Conservation (phyloP, 1,284 basidiomycete genomes). For the Fomes fomentarius region DNA sequence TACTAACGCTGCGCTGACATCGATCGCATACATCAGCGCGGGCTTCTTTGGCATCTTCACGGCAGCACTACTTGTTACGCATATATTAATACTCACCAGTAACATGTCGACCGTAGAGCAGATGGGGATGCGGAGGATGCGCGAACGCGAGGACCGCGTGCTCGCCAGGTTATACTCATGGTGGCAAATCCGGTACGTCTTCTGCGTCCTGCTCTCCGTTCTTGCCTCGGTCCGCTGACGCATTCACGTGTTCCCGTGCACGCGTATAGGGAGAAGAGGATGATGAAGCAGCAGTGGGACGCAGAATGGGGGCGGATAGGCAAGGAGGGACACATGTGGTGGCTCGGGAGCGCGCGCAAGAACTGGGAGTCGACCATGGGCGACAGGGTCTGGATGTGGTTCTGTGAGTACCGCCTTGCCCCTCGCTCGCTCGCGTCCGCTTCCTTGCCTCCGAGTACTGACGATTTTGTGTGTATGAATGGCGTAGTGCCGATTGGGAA, state of each 20-base stretch:
- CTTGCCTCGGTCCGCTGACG: not conserved
- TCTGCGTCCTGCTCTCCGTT: not conserved
- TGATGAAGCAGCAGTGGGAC: conserved; percentile 62
- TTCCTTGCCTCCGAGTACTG: not conserved
- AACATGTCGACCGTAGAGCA: conserved; percentile 85
- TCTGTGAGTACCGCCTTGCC: too few relatives aligned
- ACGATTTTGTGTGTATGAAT: not conserved
- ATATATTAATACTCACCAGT: conserved; percentile 60
- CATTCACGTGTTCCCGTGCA: too few relatives aligned
- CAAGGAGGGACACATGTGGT: conserved; percentile 86
- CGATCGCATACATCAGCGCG: conserved; percentile 40
- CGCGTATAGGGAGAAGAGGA: conserved; percentile 46
- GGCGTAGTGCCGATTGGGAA: conserved; percentile 69
- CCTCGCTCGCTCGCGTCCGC: not conserved
- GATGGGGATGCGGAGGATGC: conserved; percentile 56
- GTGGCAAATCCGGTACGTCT: conserved; percentile 53
- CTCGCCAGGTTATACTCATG: conserved; percentile 49
- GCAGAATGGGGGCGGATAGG: conserved; percentile 75
- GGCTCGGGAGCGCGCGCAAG: conserved; percentile 60
- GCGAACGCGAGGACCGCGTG: conserved; percentile 59
- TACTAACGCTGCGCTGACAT: too few relatives aligned
- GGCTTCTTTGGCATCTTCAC: conserved; percentile 79
- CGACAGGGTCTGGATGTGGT: conserved; percentile 61
- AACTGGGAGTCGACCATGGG: conserved; percentile 87
- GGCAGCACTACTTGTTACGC: conserved; percentile 54